These are phyloP conservation scores for Coleophoma cylindrospora DNA, from an alignment of 2,329 filamentous ascomycete species.

Conservation along the genomic window DNA sequence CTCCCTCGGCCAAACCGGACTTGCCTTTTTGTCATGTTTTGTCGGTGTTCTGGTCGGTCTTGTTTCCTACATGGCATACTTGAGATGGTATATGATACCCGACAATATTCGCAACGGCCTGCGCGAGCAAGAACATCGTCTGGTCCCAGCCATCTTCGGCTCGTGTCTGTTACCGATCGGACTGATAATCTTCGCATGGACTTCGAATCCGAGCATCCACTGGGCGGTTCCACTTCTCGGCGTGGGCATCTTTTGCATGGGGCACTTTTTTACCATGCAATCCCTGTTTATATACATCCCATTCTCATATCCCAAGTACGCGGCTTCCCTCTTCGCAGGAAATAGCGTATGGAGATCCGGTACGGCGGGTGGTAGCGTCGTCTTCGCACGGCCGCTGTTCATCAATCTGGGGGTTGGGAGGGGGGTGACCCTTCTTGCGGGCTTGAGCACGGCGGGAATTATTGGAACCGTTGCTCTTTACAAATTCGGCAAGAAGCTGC, in stretches of 20 bases:
- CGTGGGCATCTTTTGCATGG: conserved; percentile 44
- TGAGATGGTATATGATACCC: conserved; percentile 43
- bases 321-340: conserved; percentile 51
- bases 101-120: conserved; percentile 39
- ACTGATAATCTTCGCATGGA: conserved; percentile 53
- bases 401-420: conserved; percentile 50
- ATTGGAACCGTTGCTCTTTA: too few species aligned
- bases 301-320: conserved; percentile 45
- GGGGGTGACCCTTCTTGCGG: conserved; percentile 50
- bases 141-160: conserved; percentile 45
- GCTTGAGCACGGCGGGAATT: conserved; percentile 9
- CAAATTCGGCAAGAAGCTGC: too few species aligned
- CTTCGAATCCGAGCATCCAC: conserved; percentile 39
- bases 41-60: conserved; percentile 40
- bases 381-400: conserved; percentile 46
- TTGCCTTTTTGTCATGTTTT: conserved; percentile 54
- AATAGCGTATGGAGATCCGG: conserved; percentile 28
- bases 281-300: conserved; percentile 54
- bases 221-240: conserved; percentile 50
- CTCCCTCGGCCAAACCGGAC: conserved; percentile 47
- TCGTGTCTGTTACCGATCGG: conserved; percentile 46
- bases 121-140: conserved; percentile 42
- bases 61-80: conserved; percentile 37
- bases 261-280: conserved; percentile 47
- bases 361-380: not conserved